Percentiles rank a stretch among this genome's conserved stretches.
phyloP scores from a whole-genome alignment of 371 early-diverging fungal genomes.

The Coemansia sp. region DNA sequence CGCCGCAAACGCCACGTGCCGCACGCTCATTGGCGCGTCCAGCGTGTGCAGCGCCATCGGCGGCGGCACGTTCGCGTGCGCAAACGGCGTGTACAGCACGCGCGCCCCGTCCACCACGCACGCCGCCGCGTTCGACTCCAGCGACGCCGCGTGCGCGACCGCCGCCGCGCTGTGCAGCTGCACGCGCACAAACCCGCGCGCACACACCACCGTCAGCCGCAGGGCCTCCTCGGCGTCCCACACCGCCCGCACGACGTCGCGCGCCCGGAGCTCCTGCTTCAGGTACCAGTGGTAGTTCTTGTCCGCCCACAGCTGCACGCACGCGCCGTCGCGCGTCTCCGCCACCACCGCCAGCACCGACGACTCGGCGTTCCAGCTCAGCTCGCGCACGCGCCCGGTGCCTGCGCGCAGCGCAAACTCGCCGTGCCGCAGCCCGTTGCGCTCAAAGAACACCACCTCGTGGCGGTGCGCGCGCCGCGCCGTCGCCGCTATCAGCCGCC shows the following conservation, averaged over 20 bases:
- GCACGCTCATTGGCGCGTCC: conserved; percentile 47
- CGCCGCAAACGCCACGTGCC: conserved; percentile 61
- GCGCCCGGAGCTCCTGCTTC: conserved; percentile 68
- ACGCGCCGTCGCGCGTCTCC: conserved; percentile 43
- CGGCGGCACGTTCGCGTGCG: conserved; percentile 87
- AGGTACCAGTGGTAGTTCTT: conserved; percentile 96
- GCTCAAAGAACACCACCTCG: conserved; percentile 90
- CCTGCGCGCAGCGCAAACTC: conserved; percentile 75
- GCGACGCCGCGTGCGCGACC: conserved; percentile 31
- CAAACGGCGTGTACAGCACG: conserved; percentile 78
- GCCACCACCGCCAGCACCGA: conserved; percentile 76
- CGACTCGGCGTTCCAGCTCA: conserved; percentile 89
- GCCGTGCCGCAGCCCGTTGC: conserved; percentile 93
- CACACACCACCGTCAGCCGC: conserved; percentile 22
- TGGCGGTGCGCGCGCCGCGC: conserved; percentile 80
- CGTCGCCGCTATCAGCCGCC: conserved; percentile 83
- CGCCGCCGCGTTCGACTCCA: conserved; percentile 29
- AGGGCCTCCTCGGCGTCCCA: conserved; percentile 53
- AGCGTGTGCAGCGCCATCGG: conserved; percentile 70
- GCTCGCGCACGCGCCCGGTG: conserved; percentile 52
- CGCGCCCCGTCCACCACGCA: conserved; percentile 41
- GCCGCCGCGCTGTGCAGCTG: conserved; percentile 15
- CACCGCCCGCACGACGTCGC: conserved; percentile 13
- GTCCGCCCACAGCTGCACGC: conserved; percentile 87
- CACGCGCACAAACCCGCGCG: conserved; percentile 3